Conservation (phyloP, 768 basidiomycete genomes). For the Krasilnikovozyma curviuscula region DNA sequence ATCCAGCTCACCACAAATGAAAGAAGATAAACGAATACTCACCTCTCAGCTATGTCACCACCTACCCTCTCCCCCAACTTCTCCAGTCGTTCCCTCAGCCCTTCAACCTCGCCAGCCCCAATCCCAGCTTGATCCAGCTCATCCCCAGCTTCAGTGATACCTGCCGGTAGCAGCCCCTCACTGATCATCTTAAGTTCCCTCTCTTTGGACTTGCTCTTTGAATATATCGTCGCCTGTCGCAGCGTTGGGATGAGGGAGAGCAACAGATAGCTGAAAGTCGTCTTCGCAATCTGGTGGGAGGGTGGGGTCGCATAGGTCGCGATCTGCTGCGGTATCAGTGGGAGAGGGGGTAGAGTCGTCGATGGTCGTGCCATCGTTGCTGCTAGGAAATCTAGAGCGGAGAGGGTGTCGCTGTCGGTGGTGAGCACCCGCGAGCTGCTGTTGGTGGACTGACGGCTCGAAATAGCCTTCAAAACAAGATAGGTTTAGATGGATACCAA, state of each 20-base stretch:
- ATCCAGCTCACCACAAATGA: neutral
- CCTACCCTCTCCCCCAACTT: slow-evolving; percentile 72
- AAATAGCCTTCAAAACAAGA: no score
- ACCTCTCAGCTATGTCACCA: slow-evolving; percentile 71
- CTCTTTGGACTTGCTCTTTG: slow-evolving; percentile 44
- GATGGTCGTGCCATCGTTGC: no score
- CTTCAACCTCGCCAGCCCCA: slow-evolving; percentile 44
- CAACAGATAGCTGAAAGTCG: slow-evolving; percentile 41
- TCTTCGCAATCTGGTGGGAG: slow-evolving; percentile 21
- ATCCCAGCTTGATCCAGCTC: slow-evolving; percentile 26
- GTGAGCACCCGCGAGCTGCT: no score
- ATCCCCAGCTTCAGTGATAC: slow-evolving; percentile 27
- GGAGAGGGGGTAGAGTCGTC: no score
- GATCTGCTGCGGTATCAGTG: no score
- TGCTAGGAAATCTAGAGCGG: no score
- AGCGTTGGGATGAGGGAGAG: slow-evolving; percentile 61
- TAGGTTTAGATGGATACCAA: no score
- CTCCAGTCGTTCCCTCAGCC: slow-evolving; percentile 48
- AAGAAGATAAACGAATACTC: slow-evolving; percentile 16
- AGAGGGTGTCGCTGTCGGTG: no score
- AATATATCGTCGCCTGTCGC: slow-evolving; percentile 51
- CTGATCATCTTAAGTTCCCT: slow-evolving; percentile 62
- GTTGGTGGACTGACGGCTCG: no score
- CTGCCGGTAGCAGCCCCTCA: slow-evolving; percentile 40
- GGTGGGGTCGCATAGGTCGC: slow-evolving; percentile 21